phyloP scores from a whole-genome alignment of 352 stramenopile genomes.

The Saprolegnia parasitica region DNA sequence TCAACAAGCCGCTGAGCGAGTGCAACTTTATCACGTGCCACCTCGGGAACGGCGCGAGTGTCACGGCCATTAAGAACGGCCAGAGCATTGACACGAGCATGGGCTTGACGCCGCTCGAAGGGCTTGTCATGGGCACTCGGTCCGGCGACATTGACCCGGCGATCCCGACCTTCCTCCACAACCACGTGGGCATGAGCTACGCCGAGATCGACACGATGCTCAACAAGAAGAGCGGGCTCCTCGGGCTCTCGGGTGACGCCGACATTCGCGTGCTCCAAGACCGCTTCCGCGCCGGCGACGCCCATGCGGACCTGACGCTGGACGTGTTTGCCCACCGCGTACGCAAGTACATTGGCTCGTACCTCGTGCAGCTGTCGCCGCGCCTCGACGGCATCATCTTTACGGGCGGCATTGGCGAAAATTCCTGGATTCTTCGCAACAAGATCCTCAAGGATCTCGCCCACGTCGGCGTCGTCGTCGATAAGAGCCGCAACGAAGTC shows the following conservation, averaged over 20 bases:
- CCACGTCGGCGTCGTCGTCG: conserved; percentile 69
- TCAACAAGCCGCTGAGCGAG: conserved; percentile 51
- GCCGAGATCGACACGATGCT: conserved; percentile 77
- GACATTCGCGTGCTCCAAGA: conserved; percentile 80
- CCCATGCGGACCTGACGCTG: conserved; percentile 58
- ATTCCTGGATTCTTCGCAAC: conserved; percentile 69
- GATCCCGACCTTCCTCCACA: conserved; percentile 69
- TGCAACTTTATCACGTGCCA: conserved; percentile 84
- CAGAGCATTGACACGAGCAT: conserved; percentile 86
- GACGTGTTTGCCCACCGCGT: conserved; percentile 84
- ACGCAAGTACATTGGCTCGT: conserved; percentile 83
- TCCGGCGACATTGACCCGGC: conserved; percentile 81
- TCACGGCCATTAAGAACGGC: conserved; percentile 70
- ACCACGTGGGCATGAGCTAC: conserved; percentile 64
- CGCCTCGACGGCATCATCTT: conserved; percentile 84
- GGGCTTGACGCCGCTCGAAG: conserved; percentile 85
- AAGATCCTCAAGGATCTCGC: conserved; percentile 56
- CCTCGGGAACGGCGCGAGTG: conserved; percentile 82
- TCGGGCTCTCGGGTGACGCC: conserved; percentile 73
- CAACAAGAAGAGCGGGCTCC: conserved; percentile 86
- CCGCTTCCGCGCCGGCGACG: conserved; percentile 46
- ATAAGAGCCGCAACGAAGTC: conserved; percentile 60
- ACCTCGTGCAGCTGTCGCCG: conserved; percentile 63
- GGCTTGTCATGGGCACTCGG: conserved; percentile 86
- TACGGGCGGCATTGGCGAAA: conserved; percentile 85